Conservation (phyloP, 108 stramenopile genomes). For the Skeletonema costatum region DNA sequence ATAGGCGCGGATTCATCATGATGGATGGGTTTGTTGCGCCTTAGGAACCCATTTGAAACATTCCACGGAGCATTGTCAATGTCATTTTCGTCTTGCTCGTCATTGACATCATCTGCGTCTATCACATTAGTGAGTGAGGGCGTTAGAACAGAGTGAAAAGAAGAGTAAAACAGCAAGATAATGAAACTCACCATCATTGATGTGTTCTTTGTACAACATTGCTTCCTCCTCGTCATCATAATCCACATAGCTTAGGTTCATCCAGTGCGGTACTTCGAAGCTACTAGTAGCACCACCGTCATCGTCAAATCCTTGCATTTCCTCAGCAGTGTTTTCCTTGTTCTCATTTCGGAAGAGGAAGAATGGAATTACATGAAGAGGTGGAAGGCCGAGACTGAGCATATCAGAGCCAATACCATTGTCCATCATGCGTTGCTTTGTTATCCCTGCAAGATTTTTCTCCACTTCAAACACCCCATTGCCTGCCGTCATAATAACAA, state of each 20-base stretch:
- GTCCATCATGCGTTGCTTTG: slow-evolving; percentile 99
- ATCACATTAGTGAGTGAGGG: neutral
- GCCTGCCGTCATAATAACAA: slow-evolving; percentile 95
- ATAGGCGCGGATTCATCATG: neutral
- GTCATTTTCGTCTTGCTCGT: slow-evolving; percentile 21
- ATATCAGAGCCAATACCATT: slow-evolving; percentile 99
- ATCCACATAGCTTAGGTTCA: slow-evolving; percentile 84
- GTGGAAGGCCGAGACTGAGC: slow-evolving; percentile 92
- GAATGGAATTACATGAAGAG: slow-evolving; percentile 97
- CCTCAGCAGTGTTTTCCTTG: slow-evolving; percentile 44
- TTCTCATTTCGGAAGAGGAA: slow-evolving; percentile 79
- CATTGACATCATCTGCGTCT: slow-evolving; percentile 5
- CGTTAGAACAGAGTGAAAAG: neutral
- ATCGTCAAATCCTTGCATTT: slow-evolving; percentile 47
- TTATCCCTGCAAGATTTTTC: slow-evolving; percentile 88
- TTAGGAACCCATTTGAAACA: slow-evolving; percentile 61
- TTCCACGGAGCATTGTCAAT: slow-evolving; percentile 14
- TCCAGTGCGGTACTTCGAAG: slow-evolving; percentile 90
- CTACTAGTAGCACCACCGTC: slow-evolving; percentile 43
- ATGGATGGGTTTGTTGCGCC: neutral
- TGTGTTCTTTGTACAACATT: slow-evolving; percentile 36
- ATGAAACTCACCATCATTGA: slow-evolving; percentile 18
- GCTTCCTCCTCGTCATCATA: slow-evolving; percentile 65
- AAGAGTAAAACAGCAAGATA: neutral
- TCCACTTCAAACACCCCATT: slow-evolving; percentile 94